phyloP scores from a whole-genome alignment of 2,329 filamentous ascomycete species.

The Botryotinia globosa region DNA sequence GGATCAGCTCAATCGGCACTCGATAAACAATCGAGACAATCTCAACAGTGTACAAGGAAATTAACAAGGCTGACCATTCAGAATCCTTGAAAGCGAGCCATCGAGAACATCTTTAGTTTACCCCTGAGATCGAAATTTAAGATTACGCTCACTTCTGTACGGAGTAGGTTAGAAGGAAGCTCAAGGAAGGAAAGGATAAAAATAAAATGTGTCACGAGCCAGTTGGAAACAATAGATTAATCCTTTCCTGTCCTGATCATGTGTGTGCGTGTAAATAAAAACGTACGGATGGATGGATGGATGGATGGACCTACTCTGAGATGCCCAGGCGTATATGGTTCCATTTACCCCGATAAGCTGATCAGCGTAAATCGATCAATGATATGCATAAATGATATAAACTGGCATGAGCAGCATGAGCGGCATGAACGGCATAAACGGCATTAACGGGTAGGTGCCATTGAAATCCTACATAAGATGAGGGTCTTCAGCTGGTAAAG shows the following conservation, averaged over 20 bases:
- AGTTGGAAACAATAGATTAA: constrained; percentile 4
- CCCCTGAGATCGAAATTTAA: constrained; percentile 23
- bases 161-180: constrained; percentile 14
- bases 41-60: constrained; percentile 3
- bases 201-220: constrained; percentile 13
- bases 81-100: constrained; percentile 3
- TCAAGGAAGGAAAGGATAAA: constrained; percentile 13
- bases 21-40: constrained; percentile 23
- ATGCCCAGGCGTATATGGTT: background rate
- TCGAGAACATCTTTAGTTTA: constrained; percentile 16
- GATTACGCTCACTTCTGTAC: constrained; percentile 11
- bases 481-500: constrained; percentile 9
- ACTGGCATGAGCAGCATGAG: background rate
- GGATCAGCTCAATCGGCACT: constrained; percentile 17
- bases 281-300: background rate
- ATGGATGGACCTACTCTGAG: background rate
- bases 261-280: background rate
- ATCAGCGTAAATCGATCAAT: constrained; percentile 10
- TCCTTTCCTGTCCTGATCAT: background rate
- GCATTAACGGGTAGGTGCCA: background rate
- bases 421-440: background rate
- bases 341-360: constrained; percentile 2
- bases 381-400: constrained; percentile 11
- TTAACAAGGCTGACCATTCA: constrained; percentile 19
- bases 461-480: constrained; percentile 6